Evolutionary conservation across 73 alveolate genomes (phyloP).

Genomic region (Paramecium caudatum): DNA sequence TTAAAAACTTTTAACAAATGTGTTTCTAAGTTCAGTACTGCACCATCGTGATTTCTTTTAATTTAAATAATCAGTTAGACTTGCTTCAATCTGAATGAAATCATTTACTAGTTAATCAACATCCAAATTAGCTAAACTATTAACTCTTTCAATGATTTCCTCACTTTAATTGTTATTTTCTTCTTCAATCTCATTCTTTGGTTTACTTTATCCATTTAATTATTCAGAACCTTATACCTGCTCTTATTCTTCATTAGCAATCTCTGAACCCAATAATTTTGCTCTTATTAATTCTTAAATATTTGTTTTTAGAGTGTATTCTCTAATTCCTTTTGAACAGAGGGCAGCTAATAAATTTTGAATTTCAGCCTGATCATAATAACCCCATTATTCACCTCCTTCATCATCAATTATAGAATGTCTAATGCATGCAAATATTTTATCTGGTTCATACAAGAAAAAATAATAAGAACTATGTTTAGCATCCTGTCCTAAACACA

Average conservation of each 20-base stretch:
- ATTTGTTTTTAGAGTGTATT: conserved; percentile 6
- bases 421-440: conserved; percentile 45
- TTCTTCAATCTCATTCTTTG: conserved; percentile 25
- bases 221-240: background rate
- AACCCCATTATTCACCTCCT: conserved; percentile 40
- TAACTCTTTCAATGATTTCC: conserved; percentile 20
- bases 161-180: background rate
- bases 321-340: conserved; percentile 62
- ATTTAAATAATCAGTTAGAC: conserved; percentile 55
- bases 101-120: background rate
- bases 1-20: background rate
- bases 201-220: background rate
- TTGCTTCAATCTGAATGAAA: background rate
- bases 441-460: conserved; percentile 58
- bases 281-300: conserved; percentile 37
- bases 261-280: background rate
- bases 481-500: conserved; percentile 48
- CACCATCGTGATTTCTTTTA: conserved; percentile 65
- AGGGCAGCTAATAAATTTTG: background rate
- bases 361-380: conserved; percentile 40
- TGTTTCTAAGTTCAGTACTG: conserved; percentile 2
- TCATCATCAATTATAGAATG: conserved; percentile 39
- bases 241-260: background rate
- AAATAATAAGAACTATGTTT: conserved; percentile 38
- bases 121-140: conserved; percentile 38